Conservation (phyloP, 768 basidiomycete genomes). For the Lactarius deliciosus region DNA sequence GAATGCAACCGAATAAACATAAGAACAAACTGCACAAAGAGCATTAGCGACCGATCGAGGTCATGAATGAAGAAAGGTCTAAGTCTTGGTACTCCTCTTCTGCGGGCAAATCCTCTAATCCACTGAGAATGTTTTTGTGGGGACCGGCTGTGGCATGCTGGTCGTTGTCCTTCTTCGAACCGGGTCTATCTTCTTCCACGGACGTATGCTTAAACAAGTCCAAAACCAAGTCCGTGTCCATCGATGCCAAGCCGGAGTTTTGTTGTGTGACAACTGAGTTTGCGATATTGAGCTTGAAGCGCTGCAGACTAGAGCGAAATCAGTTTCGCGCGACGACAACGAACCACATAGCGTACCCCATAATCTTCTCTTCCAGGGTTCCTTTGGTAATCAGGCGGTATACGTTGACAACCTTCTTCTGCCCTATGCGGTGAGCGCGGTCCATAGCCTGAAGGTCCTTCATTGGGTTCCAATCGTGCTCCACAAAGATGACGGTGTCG, state of each 20-base stretch:
- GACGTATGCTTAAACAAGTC: constrained; percentile 87
- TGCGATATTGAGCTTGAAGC: constrained; percentile 98
- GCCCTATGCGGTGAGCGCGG: constrained; percentile 94
- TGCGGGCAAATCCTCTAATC: constrained; percentile 86
- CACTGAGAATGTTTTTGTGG: constrained; percentile 84
- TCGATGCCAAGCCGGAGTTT: constrained; percentile 88
- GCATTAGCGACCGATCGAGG: constrained; percentile 60
- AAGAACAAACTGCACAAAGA: constrained; percentile 32
- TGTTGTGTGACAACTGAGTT: constrained; percentile 97
- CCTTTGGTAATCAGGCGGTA: constrained; percentile 97
- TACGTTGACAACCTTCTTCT: constrained; percentile 99
- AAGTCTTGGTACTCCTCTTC: constrained; percentile 92
- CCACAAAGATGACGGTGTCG: constrained; percentile 98
- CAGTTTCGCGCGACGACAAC: constrained; percentile 20
- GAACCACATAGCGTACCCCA: constrained; percentile 68
- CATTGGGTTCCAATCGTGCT: constrained; percentile 99
- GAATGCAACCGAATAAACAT: constrained; percentile 31
- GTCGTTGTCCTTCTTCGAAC: constrained; percentile 55
- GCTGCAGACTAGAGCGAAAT: constrained; percentile 68
- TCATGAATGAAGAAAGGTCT: constrained; percentile 86
- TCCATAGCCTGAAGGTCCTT: constrained; percentile 99
- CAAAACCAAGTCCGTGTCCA: constrained; percentile 96
- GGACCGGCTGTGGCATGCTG: constrained; percentile 48
- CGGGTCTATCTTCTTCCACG: constrained; percentile 67
- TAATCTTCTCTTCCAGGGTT: constrained; percentile 98